phyloP scores from a whole-genome alignment of 768 basidiomycete species.

The Galerina marginata region DNA sequence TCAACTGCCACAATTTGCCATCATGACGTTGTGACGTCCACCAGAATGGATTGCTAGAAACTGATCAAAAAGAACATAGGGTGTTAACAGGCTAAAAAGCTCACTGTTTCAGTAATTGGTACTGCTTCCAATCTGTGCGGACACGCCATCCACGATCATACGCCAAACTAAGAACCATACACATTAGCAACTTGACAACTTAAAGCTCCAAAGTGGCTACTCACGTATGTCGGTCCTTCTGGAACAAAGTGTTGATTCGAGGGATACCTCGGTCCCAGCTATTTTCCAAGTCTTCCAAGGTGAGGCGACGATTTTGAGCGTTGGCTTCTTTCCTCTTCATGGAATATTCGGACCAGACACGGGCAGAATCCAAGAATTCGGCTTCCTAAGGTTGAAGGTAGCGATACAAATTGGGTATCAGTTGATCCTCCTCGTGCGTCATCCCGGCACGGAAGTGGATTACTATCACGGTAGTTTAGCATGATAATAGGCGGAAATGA shows the following conservation, averaged over 20 bases:
- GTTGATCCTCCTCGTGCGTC: conserved; percentile 93
- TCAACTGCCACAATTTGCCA: conserved; percentile 95
- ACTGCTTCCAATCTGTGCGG: conserved; percentile 97
- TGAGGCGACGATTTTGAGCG: conserved; percentile 95
- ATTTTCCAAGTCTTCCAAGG: conserved; percentile 96
- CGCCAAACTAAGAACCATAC: conserved; percentile 63
- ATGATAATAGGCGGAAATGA: neutral
- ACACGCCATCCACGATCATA: conserved; percentile 99
- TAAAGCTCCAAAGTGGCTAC: conserved; percentile 25
- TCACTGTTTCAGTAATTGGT: conserved; percentile 89
- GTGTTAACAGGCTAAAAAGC: conserved; percentile 34
- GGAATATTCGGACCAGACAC: conserved; percentile 99
- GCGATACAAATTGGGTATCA: conserved; percentile 97
- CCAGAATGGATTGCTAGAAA: conserved; percentile 93
- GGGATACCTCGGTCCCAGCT: conserved; percentile 99
- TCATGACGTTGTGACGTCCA: conserved; percentile 99
- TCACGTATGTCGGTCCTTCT: conserved; percentile 94
- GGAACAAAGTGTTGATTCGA: conserved; percentile 98
- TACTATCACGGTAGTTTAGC: conserved; percentile 47
- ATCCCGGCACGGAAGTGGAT: conserved; percentile 99
- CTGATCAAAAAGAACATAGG: conserved; percentile 4
- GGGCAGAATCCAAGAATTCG: conserved; percentile 96
- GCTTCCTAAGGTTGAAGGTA: conserved; percentile 98
- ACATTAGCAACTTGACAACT: conserved; percentile 1
- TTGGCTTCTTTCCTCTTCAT: conserved; percentile 99